These are phyloP conservation scores for Phaeosphaeria sp. DNA, from an alignment of 2,329 filamentous ascomycete species.

Conservation along the genomic window DNA sequence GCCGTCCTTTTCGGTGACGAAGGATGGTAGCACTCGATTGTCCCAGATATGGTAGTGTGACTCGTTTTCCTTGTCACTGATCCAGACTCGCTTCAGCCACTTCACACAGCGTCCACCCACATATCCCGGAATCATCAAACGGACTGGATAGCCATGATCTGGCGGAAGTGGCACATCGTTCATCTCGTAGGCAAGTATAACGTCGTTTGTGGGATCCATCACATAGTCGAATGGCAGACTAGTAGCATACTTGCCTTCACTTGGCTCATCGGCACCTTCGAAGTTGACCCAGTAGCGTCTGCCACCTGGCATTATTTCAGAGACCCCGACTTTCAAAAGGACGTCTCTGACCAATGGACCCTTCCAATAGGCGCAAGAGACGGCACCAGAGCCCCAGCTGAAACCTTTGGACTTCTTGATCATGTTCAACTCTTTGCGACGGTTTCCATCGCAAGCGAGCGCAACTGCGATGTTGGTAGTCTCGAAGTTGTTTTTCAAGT, in stretches of 20 bases:
- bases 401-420: constrained; percentile 59
- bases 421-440: constrained; percentile 62
- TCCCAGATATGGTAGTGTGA: constrained; percentile 63
- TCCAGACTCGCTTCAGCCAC: constrained; percentile 60
- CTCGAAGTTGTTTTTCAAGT: constrained; percentile 56
- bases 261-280: constrained; percentile 57
- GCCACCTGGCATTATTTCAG: constrained; percentile 13
- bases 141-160: constrained; percentile 58
- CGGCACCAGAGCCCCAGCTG: constrained; percentile 63
- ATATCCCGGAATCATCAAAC: constrained; percentile 57
- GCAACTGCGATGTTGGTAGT: constrained; percentile 60
- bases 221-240: constrained; percentile 49
- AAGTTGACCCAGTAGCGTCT: constrained; percentile 57
- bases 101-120: constrained; percentile 61
- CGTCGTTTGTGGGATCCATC: constrained; percentile 15
- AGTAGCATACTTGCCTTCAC: constrained; percentile 60
- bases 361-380: constrained; percentile 56
- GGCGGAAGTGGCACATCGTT: constrained; percentile 53
- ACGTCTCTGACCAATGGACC: constrained; percentile 54
- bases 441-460: constrained; percentile 64
- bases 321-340: constrained; percentile 52
- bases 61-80: constrained; percentile 55
- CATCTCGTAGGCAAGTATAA: constrained; percentile 46
- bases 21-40: constrained; percentile 62
- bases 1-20: constrained; percentile 58